phyloP scores from a whole-genome alignment of 1,284 basidiomycete genomes.

The Gymnopus androsaceus region DNA sequence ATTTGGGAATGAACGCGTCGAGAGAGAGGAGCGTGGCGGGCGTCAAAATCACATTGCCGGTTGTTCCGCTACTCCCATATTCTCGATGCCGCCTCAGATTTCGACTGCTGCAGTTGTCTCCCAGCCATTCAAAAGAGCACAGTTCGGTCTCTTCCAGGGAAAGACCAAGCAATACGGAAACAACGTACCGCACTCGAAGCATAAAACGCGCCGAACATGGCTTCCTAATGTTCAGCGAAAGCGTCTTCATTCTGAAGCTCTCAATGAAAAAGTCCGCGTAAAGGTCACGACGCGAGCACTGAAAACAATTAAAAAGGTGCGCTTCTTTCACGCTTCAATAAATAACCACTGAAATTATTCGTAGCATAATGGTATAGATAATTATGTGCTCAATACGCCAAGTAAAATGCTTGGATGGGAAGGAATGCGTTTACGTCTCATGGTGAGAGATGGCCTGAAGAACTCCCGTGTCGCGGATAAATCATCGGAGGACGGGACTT shows the following conservation, averaged over 20 bases:
- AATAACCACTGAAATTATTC: not conserved
- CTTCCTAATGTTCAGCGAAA: slow-evolving; percentile 84
- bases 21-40: too few relatives aligned
- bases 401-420: slow-evolving; percentile 68
- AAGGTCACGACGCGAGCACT: slow-evolving; percentile 77
- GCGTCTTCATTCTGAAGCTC: slow-evolving; percentile 64
- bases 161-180: slow-evolving; percentile 82
- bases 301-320: slow-evolving; percentile 78
- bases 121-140: slow-evolving; percentile 74
- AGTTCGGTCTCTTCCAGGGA: slow-evolving; percentile 79
- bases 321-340: slow-evolving; percentile 19
- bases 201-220: slow-evolving; percentile 91
- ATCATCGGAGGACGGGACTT: not conserved
- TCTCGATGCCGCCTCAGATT: slow-evolving; percentile 29
- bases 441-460: slow-evolving; percentile 48
- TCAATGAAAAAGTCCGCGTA: slow-evolving; percentile 59
- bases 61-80: slow-evolving; percentile 26
- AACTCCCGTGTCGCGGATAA: slow-evolving; percentile 23
- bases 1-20: not conserved
- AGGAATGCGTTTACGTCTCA: slow-evolving; percentile 71
- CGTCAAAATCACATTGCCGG: not conserved
- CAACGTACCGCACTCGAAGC: slow-evolving; percentile 88
- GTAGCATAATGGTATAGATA: slow-evolving; percentile 78
- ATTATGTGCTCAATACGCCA: slow-evolving; percentile 71
- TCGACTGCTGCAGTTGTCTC: slow-evolving; percentile 47